Base-by-base conservation (phyloP, 2,329 filamentous ascomycete species). In the Trichoderma polysporum region DNA sequence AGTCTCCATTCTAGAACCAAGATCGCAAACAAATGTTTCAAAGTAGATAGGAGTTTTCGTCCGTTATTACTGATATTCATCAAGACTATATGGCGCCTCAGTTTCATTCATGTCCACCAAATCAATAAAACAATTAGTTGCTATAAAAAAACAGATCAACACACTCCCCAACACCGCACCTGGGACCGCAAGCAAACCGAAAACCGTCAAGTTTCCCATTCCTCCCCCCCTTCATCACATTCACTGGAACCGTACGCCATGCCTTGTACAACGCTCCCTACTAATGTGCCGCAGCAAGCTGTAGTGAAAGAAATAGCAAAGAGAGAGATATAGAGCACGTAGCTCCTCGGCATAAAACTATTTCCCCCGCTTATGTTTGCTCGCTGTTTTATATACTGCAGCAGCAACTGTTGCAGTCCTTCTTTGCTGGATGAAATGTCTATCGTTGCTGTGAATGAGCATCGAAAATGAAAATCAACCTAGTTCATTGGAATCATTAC, bases 401-500 rank as follows among this genome's bases (percentile, higher is more conserved):
- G n/a, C n/a, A n/a, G n/a, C n/a, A n/a, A n/a, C n/a, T 22, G 27
- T 19, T 47, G 60, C 27, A 33, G 41, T 19, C n/a, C 41, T 37
- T 54, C 5, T 19, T 35, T 45, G 19, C 15, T 12, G 15, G 39
- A 35, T 47, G 19, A 10, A 31, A 25, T 29, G 47, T 56, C 50
- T 47, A 33, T 56, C 61, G 61, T 37, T 56, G 61, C 61, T 31
- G 29, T 53, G 12, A 54, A 10, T 22, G 37, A 53, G 58, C 47
- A 63, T 22, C 49, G 60, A 54, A 64, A 25, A 12, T 41, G 7
- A 22, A 52, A 50, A 58, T 58, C 62, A 50, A 58, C 22, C 31
- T 33, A 31, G 41, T 50, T 49, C 62, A 58, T 66, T 31, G 19
- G 41, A 50, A 66, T 58, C 62, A 33, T 59, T 49, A 64, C 47